Conservation (phyloP, 2,329 filamentous ascomycete genomes). For the Aotearoamyces nothofagi region DNA sequence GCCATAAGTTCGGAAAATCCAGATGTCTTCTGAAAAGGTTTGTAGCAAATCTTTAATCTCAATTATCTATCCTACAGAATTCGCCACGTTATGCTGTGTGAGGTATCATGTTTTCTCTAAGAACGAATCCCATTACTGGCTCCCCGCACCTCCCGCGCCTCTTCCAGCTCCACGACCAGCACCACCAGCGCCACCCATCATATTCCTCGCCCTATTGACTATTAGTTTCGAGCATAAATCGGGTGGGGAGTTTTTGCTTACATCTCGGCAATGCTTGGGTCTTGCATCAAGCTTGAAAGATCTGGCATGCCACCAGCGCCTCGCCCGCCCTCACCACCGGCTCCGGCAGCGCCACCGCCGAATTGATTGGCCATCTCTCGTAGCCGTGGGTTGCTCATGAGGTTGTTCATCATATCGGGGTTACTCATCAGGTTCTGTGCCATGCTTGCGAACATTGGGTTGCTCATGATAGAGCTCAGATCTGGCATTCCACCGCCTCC, state of each 20-base stretch:
- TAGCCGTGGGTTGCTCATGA: slow-evolving; percentile 88
- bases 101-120: too few relatives aligned
- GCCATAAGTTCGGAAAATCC: too few relatives aligned
- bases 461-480: slow-evolving; percentile 76
- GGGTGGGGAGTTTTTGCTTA: slow-evolving; percentile 30
- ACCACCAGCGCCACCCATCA: slow-evolving; percentile 45
- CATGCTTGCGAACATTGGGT: slow-evolving; percentile 97
- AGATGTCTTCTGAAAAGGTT: too few relatives aligned
- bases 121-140: too few relatives aligned
- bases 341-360: slow-evolving; percentile 37
- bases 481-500: slow-evolving; percentile 76
- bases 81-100: too few relatives aligned
- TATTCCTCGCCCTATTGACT: slow-evolving; percentile 41
- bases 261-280: slow-evolving; percentile 87
- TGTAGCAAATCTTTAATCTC: too few relatives aligned
- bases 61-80: too few relatives aligned
- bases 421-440: slow-evolving; percentile 96
- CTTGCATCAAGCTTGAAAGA: slow-evolving; percentile 71
- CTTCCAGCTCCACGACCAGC: slow-evolving; percentile 15
- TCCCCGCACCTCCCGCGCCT: too few relatives aligned
- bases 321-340: slow-evolving; percentile 32
- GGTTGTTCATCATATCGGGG: slow-evolving; percentile 75
- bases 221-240: background rate
- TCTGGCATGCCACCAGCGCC: slow-evolving; percentile 64
- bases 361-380: slow-evolving; percentile 78